Percentiles rank a stretch among this genome's conserved stretches.
These are phyloP conservation scores for Saturnispora zaruensis DNA, from an alignment of 805 yeast genomes.

Conservation along the genomic window DNA sequence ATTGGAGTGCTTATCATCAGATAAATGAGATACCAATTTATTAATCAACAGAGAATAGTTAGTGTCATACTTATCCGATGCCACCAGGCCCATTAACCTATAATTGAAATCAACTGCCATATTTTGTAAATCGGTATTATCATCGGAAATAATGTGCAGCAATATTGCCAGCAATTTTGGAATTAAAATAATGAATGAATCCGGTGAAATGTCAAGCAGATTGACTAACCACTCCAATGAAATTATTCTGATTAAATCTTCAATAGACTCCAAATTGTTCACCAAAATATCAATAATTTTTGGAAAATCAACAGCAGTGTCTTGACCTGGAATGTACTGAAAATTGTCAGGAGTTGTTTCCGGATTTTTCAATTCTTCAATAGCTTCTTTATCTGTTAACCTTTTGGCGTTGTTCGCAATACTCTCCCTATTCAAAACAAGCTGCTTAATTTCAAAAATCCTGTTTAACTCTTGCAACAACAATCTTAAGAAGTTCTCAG, in stretches of 20 bases:
- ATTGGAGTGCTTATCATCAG: slow-evolving; percentile 1
- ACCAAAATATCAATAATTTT: slow-evolving; percentile 73
- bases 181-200: slow-evolving; percentile 61
- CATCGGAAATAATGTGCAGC: slow-evolving; percentile 52
- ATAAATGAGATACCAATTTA: slow-evolving; percentile 54
- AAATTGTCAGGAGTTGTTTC: slow-evolving; percentile 34
- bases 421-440: slow-evolving; percentile 30
- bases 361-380: not conserved
- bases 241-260: slow-evolving; percentile 67
- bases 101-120: slow-evolving; percentile 50
- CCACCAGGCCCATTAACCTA: slow-evolving; percentile 44
- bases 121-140: slow-evolving; percentile 40
- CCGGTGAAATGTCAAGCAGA: slow-evolving; percentile 64
- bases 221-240: slow-evolving; percentile 78
- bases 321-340: slow-evolving; percentile 66
- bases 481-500: slow-evolving; percentile 66
- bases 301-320: slow-evolving; percentile 70
- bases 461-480: slow-evolving; percentile 74
- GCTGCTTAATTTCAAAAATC: slow-evolving; percentile 58
- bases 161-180: slow-evolving; percentile 68
- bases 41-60: slow-evolving; percentile 58
- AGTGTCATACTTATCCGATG: slow-evolving; percentile 23
- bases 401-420: slow-evolving; percentile 10
- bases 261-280: slow-evolving; percentile 68
- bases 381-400: not conserved